Conservation (phyloP, 176 grass and related monocot genomes). For the Zizania latifolia region DNA sequence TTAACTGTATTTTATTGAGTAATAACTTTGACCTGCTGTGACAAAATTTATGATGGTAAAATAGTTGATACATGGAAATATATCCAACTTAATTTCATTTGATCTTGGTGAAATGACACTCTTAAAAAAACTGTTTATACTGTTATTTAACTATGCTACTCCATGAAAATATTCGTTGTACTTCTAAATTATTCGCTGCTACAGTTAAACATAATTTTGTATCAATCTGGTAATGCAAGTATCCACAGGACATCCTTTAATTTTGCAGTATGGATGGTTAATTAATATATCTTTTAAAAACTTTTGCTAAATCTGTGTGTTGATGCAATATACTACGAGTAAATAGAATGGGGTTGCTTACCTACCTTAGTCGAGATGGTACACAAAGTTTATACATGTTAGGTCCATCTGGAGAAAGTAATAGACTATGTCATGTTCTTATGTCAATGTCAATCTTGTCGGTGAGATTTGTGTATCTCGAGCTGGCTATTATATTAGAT, state of each 20-base stretch:
- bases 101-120: constrained; percentile 8
- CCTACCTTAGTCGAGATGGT: too few species aligned
- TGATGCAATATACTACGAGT: too few species aligned
- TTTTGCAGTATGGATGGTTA: neutral
- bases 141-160: neutral
- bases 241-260: neutral
- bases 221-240: neutral
- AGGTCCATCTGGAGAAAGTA: too few species aligned
- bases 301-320: constrained; percentile 26
- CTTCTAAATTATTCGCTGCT: constrained; percentile 4
- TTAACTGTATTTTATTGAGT: neutral
- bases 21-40: neutral
- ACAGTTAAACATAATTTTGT: neutral
- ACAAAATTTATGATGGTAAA: too few species aligned
- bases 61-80: neutral
- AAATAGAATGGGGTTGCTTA: too few species aligned
- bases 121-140: neutral
- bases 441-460: too few species aligned
- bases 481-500: too few species aligned
- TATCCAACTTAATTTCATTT: constrained; percentile 1
- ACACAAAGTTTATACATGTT: too few species aligned
- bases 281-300: neutral
- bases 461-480: too few species aligned
- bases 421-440: too few species aligned
- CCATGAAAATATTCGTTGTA: neutral